These are phyloP conservation scores for Triticum aestivum DNA, from an alignment of 176 grass and related monocot species.

Conservation along the genomic window IWGSC_CS_RefSeq_v2.1 NC_057810.1:232463339-232463838, in stretches of 20 bases:
- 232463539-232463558: conserved; percentile 18
- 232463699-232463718: conserved; percentile 3
- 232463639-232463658: conserved; percentile 11
- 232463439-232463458: conserved; percentile 26
- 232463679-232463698: background rate
- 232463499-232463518: background rate
- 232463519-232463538: conserved; percentile 12
- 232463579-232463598: conserved; percentile 34
- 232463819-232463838: background rate
- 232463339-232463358: conserved; percentile 27
- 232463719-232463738: conserved; percentile 33
- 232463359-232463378: conserved; percentile 28
- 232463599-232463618: conserved; percentile 15
- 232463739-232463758: background rate
- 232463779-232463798: background rate
- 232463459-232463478: conserved; percentile 32
- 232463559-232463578: conserved; percentile 31
- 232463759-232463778: background rate
- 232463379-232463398: conserved; percentile 32
- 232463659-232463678: conserved; percentile 26
- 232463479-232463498: background rate
- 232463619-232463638: conserved; percentile 43
- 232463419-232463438: conserved; percentile 18
- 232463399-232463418: conserved; percentile 56
- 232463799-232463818: background rate